Base-by-base conservation (phyloP, 1,284 basidiomycete species). In the Pseudozyma tsukubaensis region DNA sequence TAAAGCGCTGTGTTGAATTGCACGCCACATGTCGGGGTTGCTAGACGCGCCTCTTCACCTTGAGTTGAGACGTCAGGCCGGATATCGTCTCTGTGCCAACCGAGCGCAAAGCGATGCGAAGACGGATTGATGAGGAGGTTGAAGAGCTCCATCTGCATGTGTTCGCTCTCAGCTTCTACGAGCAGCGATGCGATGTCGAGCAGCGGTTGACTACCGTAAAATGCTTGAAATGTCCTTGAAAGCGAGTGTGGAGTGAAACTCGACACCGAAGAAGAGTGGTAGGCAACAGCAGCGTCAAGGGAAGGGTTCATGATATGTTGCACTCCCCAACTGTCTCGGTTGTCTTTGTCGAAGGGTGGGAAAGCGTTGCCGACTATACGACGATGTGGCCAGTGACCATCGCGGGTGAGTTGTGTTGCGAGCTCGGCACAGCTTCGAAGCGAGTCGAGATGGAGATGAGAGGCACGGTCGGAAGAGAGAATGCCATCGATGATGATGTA, bases 1-100 rank as follows among this genome's bases (percentile, higher is more conserved):
- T 91, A 91, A 19, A 94, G 86, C 0, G 91, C 91, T 87, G 91
- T 90, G 80, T 93, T 93, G 92, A 92, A 94, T 86, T 94, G 92
- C 4, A 93, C 88, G 4, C 91, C 91, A 77, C 89, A 87, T 61
- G 90, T 89, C 87, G 90, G 91, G 29, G 88, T 85, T 4, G 84
- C 85, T 4, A 94, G 87, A 3, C 89, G 89, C 29, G 85, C 78
- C 1, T 79, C 78, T 79, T 94, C 92, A 76, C 93, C 90, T 12
- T 89, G 88, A n/a, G 87, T 83, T 0, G 86, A 88, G 0, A 90
- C 91, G 32, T 87, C 86, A 68, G 90, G 90, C 52, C 86, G 86
- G 13, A 94, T 88, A 83, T 93, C 92, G 76, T 94, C 92, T 3
- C 92, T 88, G 83, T 94, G 92, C 92, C 92, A 94, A 44, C 91